Percentiles rank a stretch among this genome's conserved stretches.
Evolutionary conservation across 768 basidiomycete genomes (phyloP).

Genomic region (Trametes cubensis): DNA sequence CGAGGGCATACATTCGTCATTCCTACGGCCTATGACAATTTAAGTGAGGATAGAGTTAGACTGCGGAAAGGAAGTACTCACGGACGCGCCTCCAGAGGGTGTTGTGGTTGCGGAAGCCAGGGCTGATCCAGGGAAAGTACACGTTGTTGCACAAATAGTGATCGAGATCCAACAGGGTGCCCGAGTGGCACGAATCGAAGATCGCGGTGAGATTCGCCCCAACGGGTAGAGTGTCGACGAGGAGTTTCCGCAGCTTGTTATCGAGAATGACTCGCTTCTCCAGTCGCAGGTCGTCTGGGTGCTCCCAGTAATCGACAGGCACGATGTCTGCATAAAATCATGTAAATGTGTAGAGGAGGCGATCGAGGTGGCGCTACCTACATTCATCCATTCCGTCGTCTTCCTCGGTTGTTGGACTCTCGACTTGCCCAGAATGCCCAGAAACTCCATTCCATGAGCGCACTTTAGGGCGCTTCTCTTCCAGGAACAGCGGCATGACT

Average conservation of each 20-base stretch:
- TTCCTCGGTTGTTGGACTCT: conserved; percentile 17
- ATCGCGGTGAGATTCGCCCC: conserved; percentile 27
- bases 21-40: background rate
- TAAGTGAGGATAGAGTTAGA: background rate
- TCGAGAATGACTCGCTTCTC: background rate
- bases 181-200: conserved; percentile 28
- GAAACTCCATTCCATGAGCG: conserved; percentile 19
- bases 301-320: conserved; percentile 11
- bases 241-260: conserved; percentile 30
- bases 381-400: conserved; percentile 34
- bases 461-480: background rate
- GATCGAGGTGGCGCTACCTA: background rate
- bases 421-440: conserved; percentile 30
- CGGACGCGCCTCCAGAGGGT: conserved; percentile 24
- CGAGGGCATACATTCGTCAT: background rate
- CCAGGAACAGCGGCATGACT: background rate
- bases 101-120: conserved; percentile 26
- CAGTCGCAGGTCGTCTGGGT: conserved; percentile 20
- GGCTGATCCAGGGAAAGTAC: conserved; percentile 30
- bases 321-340: conserved; percentile 18
- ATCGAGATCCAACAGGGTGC: conserved; percentile 28
- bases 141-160: conserved; percentile 31
- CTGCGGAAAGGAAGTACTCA: background rate
- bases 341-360: background rate
- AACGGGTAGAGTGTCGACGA: conserved; percentile 27